These are phyloP conservation scores for Apiotrichum montevideense DNA, from an alignment of 1,284 basidiomycete genomes.

Conservation along the genomic window DNA sequence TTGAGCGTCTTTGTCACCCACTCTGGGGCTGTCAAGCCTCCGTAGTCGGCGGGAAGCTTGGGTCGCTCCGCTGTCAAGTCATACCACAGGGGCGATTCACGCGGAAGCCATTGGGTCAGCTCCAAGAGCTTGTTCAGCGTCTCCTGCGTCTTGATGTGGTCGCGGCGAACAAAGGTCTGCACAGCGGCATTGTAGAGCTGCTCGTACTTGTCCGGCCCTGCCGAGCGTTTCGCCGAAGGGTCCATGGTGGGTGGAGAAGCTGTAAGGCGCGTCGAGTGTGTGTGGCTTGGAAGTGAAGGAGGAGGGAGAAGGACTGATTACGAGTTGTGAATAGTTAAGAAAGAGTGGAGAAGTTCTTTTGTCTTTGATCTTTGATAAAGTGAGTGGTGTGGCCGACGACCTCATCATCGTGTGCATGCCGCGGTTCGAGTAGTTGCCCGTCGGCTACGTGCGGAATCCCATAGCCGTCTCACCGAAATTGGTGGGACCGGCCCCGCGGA, in stretches of 20 bases:
- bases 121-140: conserved; percentile 27
- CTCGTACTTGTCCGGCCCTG: conserved; percentile 23
- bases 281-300: no score
- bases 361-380: no score
- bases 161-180: conserved; percentile 42
- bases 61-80: conserved; percentile 5
- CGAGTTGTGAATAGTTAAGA: no score
- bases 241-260: neutral
- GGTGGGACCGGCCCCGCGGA: no score
- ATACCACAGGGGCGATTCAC: conserved; percentile 14
- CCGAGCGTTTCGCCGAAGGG: neutral
- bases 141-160: conserved; percentile 38
- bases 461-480: no score
- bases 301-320: no score
- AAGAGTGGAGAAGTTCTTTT: no score
- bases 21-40: conserved; percentile 17
- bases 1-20: conserved; percentile 41
- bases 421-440: no score
- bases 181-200: conserved; percentile 40
- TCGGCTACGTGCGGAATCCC: no score
- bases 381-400: no score
- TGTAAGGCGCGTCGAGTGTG: no score
- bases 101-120: conserved; percentile 12
- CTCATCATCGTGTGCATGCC: no score
- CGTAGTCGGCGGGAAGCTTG: neutral